These are phyloP conservation scores for Metschnikowia borealis DNA, from an alignment of 805 yeast species.

Conservation along the genomic window DNA sequence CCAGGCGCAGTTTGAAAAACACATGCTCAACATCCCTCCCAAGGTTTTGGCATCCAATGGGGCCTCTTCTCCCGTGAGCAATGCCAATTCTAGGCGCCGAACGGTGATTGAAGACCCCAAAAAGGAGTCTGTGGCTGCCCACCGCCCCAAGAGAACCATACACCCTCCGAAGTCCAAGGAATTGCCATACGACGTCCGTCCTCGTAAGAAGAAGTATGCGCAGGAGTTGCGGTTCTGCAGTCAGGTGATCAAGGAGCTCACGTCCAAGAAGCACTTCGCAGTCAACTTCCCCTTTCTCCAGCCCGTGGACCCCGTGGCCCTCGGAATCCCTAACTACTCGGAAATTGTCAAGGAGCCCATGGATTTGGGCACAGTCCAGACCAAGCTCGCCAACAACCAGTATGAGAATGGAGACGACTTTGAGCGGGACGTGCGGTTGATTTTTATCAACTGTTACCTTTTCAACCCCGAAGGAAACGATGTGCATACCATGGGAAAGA, in stretches of 20 bases:
- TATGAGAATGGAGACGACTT: constrained; percentile 88
- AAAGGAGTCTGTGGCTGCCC: constrained; percentile 70
- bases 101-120: constrained; percentile 35
- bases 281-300: constrained; percentile 86
- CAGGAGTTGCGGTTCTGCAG: constrained; percentile 86
- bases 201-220: constrained; percentile 86
- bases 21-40: constrained; percentile 87
- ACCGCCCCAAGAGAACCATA: constrained; percentile 91
- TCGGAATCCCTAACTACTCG: constrained; percentile 85
- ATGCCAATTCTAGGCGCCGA: constrained; percentile 19
- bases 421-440: constrained; percentile 74
- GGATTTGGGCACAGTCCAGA: constrained; percentile 85
- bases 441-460: constrained; percentile 82
- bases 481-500: constrained; percentile 92
- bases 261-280: constrained; percentile 75
- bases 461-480: constrained; percentile 98
- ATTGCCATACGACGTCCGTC: constrained; percentile 84
- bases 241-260: constrained; percentile 75
- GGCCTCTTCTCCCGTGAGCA: constrained; percentile 9
- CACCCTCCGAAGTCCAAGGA: constrained; percentile 97
- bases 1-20: constrained; percentile 90
- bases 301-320: constrained; percentile 94
- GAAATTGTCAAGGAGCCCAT: constrained; percentile 88
- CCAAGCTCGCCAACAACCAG: constrained; percentile 77
- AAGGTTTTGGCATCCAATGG: constrained; percentile 28